A percentile compares a stretch with the other conserved stretches of the same genome.
Evolutionary conservation across 192 early-diverging fungal genomes (phyloP).

Genomic region (Coemansia sp.): DNA sequence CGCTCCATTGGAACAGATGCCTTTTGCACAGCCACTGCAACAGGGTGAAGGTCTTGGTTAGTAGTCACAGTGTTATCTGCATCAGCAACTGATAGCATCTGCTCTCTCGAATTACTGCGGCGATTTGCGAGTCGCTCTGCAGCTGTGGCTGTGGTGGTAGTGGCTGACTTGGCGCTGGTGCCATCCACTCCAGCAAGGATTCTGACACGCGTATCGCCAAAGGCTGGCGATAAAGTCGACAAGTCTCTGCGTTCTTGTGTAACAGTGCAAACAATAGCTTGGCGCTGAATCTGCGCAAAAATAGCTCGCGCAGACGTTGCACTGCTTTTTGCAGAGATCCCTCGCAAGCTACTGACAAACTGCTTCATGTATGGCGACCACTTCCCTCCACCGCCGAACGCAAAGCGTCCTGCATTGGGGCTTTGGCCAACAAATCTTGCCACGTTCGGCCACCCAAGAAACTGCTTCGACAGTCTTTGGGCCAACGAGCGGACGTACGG

Average conservation of each 20-base stretch:
- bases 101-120: background rate
- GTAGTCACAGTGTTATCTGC: background rate
- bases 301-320: slow-evolving; percentile 18
- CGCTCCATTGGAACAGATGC: slow-evolving; percentile 17
- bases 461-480: slow-evolving; percentile 7
- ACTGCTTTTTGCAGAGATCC: slow-evolving; percentile 6
- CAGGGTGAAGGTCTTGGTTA: slow-evolving; percentile 12
- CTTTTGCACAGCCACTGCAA: slow-evolving; percentile 18
- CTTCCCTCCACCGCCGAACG: slow-evolving; percentile 40
- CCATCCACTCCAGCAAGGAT: background rate
- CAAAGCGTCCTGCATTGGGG: slow-evolving; percentile 10
- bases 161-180: background rate
- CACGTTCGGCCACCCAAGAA: background rate
- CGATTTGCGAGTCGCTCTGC: background rate
- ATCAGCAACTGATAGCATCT: background rate
- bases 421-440: slow-evolving; percentile 14
- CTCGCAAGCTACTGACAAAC: slow-evolving; percentile 20
- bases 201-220: slow-evolving; percentile 9
- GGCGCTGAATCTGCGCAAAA: slow-evolving; percentile 44
- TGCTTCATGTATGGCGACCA: slow-evolving; percentile 41
- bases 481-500: slow-evolving; percentile 14
- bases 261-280: slow-evolving; percentile 20
- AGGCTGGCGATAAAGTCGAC: slow-evolving; percentile 12
- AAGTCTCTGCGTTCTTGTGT: slow-evolving; percentile 42
- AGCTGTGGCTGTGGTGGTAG: background rate